Conservation (phyloP, 306 rosid genomes). For the Fragaria nilgerrensis region DNA sequence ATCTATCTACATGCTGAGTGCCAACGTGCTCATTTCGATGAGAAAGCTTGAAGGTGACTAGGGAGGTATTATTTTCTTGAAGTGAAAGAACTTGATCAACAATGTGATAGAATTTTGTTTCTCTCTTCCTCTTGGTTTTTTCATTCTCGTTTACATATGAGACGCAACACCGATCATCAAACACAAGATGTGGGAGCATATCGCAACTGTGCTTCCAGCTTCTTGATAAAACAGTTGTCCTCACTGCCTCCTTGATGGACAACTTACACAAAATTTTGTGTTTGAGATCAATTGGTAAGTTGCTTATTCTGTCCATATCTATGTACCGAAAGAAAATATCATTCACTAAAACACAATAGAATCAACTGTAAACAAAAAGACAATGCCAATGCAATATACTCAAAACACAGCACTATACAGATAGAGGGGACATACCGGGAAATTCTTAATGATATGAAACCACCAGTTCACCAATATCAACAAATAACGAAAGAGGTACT, state of each 20-base stretch:
- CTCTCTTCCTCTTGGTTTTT: not conserved
- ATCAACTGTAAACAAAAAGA: too few species aligned
- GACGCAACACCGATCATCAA: not conserved
- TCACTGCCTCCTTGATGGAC: not conserved
- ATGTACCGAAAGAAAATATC: too few species aligned
- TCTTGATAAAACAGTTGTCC: not conserved
- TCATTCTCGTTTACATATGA: not conserved
- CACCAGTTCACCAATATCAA: too few species aligned
- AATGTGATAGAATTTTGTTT: not conserved
- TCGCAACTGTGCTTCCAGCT: not conserved
- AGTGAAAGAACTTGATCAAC: not conserved
- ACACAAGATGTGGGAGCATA: not conserved
- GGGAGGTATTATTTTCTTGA: not conserved
- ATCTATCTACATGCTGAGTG: not conserved
- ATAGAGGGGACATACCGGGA: too few species aligned
- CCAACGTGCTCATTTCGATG: not conserved
- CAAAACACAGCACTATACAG: too few species aligned
- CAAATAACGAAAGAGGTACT: too few species aligned
- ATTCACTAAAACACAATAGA: too few species aligned
- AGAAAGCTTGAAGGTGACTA: not conserved
- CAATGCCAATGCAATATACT: too few species aligned
- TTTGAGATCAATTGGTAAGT: not conserved
- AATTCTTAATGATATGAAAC: too few species aligned
- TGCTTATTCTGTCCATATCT: not conserved
- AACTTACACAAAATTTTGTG: not conserved